Percentiles rank a stretch among this genome's conserved stretches.
Conservation (phyloP, 1,284 basidiomycete species). For the Clitocybe nebularis region DNA sequence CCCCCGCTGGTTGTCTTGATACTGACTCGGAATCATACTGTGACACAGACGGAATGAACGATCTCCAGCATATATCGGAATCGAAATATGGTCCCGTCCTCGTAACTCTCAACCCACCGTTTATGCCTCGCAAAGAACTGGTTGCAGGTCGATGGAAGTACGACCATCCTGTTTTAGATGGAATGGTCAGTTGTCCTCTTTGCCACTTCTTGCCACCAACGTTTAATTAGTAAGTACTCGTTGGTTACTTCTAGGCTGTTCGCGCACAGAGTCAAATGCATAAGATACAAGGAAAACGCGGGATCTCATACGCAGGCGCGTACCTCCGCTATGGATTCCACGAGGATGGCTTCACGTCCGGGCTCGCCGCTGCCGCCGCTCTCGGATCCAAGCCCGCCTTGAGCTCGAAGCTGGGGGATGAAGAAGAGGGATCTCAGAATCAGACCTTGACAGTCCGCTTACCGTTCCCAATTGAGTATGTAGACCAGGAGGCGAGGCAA, state of each 20-base stretch:
- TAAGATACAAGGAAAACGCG: conserved; percentile 61
- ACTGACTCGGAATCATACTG: conserved; percentile 11
- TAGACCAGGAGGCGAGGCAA: conserved; percentile 6
- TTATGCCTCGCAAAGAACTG: conserved; percentile 50
- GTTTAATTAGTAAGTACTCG: not conserved
- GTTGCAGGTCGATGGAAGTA: conserved; percentile 57
- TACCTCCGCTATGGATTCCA: conserved; percentile 81
- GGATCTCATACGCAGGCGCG: conserved; percentile 74
- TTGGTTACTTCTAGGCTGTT: conserved; percentile 47
- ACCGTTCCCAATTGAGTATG: conserved; percentile 14
- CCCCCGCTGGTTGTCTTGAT: conserved; percentile 3
- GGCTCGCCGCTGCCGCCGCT: conserved; percentile 39
- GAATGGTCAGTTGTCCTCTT: not conserved
- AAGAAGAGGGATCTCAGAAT: not conserved
- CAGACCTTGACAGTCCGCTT: conserved; percentile 10
- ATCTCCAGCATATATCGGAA: conserved; percentile 67
- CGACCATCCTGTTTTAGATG: conserved; percentile 24
- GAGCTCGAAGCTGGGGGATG: too few species aligned
- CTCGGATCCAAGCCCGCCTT: not conserved
- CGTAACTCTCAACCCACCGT: conserved; percentile 76
- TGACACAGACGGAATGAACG: conserved; percentile 73
- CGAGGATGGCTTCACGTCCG: conserved; percentile 77
- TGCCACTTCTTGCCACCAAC: not conserved
- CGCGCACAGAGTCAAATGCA: conserved; percentile 52
- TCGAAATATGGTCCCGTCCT: conserved; percentile 61